Evolutionary conservation across 495 filamentous ascomycete genomes (phyloP), one percentile per base, ranked within the genome.

Genomic region (Xylaria grammica): DNA sequence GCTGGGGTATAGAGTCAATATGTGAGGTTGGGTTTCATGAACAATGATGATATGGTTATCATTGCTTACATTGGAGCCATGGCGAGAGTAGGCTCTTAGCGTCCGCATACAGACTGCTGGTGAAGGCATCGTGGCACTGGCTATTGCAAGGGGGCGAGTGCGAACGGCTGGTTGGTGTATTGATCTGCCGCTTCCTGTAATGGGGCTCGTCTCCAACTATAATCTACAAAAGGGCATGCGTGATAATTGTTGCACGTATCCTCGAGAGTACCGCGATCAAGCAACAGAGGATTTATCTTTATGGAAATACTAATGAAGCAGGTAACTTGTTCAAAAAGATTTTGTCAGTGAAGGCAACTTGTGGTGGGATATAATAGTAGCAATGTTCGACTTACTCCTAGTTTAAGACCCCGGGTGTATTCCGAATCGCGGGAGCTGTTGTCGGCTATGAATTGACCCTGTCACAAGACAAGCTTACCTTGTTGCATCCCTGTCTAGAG

Each of bases 21-120:
- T 58, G 52, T 51, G 20, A 19, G n/a, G 19, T 20, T 60, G 30
- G 45, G 40, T 11, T 13, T 36, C 17, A n/a, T 19, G 26, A 36
- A 0, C 0, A 22, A 52, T 13, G 29, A 62, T 54, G 27, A 29
- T 22, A 45, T 55, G 46, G 4, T 34, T 38, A 27, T 52, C 34
- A n/a, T 26, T 1, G 66, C 78, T 66, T 67, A 85, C 83, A 67
- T 84, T 84, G 36, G 78, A 74, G 49, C 77, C 78, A 70, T 83
- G 76, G 60, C 80, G 79, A 65, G 80, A 74, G 64, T 79, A 86
- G 27, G 83, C 82, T 71, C 81, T 76, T 60, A 84, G 69, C 46
- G 82, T 83, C 65, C 81, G 75, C 69, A 80, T 73, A 67, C 77
- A 80, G 48, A 82, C 55, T 17, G 80, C 77, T 70, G 77, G 65